Evolutionary conservation across 2,329 filamentous ascomycete species (phyloP), one percentile per base, ranked within the genome.

Genomic region (Trichoderma sp.): DNA sequence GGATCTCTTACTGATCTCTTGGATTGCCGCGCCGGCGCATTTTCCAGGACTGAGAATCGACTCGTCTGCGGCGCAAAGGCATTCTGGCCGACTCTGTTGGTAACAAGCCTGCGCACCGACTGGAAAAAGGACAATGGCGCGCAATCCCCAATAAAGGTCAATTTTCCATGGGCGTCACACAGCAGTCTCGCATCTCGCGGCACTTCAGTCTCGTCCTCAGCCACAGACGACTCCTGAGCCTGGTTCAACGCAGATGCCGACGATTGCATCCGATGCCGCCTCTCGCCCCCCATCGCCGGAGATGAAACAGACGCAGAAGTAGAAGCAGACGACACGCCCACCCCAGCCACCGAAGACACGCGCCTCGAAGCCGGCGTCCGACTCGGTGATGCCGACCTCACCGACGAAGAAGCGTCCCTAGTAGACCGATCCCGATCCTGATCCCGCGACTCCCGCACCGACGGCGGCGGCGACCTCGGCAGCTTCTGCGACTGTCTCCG

Each of bases 131-230:
- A 88, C 24, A 88, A 78, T 0, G 86, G 86, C 5, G 86, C 86
- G 74, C 86, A 88, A 75, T 88, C 86, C 6, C 86, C 86, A 28
- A 88, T 86, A 75, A 88, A 88, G 34, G 87, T 85, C 26, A 87
- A 76, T 74, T 87, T 87, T 1, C 86, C 86, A 71, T 86, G 84
- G 0, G 85, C 82, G 73, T 88, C 86, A 56, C 84, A 84, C 0
- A 88, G 79, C 6, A 88, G 78, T 3, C 86, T 80, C 3, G 86
- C 86, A 72, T 88, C 86, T 1, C 86, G 81, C 2, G 86, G 86
- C 4, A 88, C 86, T 26, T 88, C 86, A 0, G 86, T 86, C 72
- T 88, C 86, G 47, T 88, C 86, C n/a, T 86, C 85, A 0, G 79
- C 79, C 1, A 79, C 56, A 1, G 58, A 71, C 8, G 71, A 43